Evolutionary conservation across 2,329 filamentous ascomycete genomes (phyloP), one percentile per base, ranked within the genome.

Genomic region (Colletotrichum australisinense): DNA sequence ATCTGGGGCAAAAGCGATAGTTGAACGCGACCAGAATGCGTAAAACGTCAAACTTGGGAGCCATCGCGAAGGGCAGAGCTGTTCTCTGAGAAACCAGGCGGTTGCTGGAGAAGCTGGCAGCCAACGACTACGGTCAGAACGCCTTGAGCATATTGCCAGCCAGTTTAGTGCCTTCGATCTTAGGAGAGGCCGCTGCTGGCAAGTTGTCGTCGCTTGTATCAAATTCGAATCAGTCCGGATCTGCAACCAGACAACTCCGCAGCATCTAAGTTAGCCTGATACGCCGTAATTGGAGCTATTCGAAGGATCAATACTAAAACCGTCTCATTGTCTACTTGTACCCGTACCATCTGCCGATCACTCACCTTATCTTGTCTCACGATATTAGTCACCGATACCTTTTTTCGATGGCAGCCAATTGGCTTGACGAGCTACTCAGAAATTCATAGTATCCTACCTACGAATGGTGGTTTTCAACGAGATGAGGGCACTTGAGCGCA

Each of bases 61-160:
- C 82, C 84, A 76, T 89, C 87, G 0, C 84, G 82, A 3, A 87
- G 81, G 22, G n/a, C n/a, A n/a, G n/a, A n/a, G n/a, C n/a, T n/a
- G n/a, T n/a, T n/a, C n/a, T n/a, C n/a, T n/a, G 16, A 90, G 78
- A 74, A 81, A 83, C 9, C 80, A 80, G 3, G 87, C 81, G 52
- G 89, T 86, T 77, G 87, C 88, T 1, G 81, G 89, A 78, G 75
- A 88, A 4, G 59, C 59, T 11, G 59, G 59, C 22, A 63, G 38
- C 59, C 59, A 7, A 49, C 42, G 3, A 49, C 19, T 8, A 49
- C 42, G 16, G 42, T 49, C 42, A 49, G 16, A 19, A 49, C 42
- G 19, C 42, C 42, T n/a, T 49, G 16, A 49, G 42, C 42, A 49
- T 49, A 49, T 49, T 49, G 42, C 42, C 42, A 49, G 42, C 42